phyloP scores from a whole-genome alignment of 129 eudicot genomes.

The Chrysanthemum makinoi region DNA sequence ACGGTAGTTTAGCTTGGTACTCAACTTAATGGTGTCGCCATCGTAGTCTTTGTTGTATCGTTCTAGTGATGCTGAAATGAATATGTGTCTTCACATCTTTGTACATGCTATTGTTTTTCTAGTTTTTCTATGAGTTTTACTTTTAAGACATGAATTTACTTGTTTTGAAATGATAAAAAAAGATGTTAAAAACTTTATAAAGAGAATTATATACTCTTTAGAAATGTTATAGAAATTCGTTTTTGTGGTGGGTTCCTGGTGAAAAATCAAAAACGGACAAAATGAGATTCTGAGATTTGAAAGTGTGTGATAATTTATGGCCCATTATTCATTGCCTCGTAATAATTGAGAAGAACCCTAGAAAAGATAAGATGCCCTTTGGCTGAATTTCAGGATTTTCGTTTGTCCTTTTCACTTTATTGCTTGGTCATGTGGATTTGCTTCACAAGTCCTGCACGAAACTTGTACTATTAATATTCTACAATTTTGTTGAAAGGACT shows the following conservation, averaged over 20 bases:
- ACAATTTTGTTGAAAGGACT: too few relatives aligned
- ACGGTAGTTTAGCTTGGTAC: too few relatives aligned
- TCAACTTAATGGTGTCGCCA: too few relatives aligned
- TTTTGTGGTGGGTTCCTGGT: not conserved
- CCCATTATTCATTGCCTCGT: constrained; percentile 20
- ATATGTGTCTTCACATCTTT: too few relatives aligned
- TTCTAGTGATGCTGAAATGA: too few relatives aligned
- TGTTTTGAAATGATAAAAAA: not conserved
- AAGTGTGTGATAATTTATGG: constrained; percentile 13
- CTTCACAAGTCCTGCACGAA: constrained; percentile 17
- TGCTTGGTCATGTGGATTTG: constrained; percentile 12
- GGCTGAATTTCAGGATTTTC: constrained; percentile 18
- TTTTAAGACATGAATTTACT: not conserved
- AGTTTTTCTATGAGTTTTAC: too few relatives aligned
- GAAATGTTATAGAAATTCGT: not conserved
- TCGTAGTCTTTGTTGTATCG: too few relatives aligned
- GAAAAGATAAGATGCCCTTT: constrained; percentile 8
- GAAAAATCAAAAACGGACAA: not conserved
- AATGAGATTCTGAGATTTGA: constrained; percentile 16
- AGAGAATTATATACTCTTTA: too few relatives aligned
- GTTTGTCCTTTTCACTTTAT: constrained; percentile 18
- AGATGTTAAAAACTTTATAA: too few relatives aligned
- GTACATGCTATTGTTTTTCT: too few relatives aligned
- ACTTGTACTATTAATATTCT: not conserved
- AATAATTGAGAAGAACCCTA: not conserved